phyloP scores from a whole-genome alignment of 129 eudicot genomes.

The Rutidosis leptorrhynchoides region DNA sequence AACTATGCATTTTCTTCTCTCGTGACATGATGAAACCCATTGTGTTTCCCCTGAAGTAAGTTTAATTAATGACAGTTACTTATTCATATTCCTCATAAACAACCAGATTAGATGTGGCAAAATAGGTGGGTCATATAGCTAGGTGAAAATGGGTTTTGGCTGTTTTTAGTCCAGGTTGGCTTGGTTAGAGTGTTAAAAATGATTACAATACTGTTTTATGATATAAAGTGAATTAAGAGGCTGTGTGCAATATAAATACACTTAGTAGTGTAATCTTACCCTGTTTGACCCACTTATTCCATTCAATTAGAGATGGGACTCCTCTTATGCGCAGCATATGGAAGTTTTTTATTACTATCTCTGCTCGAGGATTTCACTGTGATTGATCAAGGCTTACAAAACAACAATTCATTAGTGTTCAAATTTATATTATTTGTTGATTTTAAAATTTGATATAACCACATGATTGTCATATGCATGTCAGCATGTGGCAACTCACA shows the following conservation, averaged over 20 bases:
- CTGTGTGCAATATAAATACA: background rate
- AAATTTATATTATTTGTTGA: no score
- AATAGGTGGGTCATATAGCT: background rate
- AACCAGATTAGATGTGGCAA: background rate
- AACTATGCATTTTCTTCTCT: conserved; percentile 56
- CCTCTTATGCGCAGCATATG: no score
- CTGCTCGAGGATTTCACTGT: no score
- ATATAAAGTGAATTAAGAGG: background rate
- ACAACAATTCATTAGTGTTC: no score
- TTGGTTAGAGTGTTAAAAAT: background rate
- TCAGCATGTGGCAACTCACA: no score
- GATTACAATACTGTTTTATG: background rate
- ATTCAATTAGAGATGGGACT: no score
- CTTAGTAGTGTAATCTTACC: background rate
- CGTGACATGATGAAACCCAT: conserved; percentile 32
- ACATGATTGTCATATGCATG: no score
- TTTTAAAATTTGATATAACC: no score
- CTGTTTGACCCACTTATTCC: background rate
- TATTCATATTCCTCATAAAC: background rate
- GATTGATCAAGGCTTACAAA: no score
- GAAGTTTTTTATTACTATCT: no score
- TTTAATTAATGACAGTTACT: background rate
- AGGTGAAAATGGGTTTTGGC: background rate
- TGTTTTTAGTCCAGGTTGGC: background rate
- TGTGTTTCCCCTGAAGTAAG: conserved; percentile 59